Conservation (phyloP, 1,284 basidiomycete species). For the Cryptococcus sp. region DNA sequence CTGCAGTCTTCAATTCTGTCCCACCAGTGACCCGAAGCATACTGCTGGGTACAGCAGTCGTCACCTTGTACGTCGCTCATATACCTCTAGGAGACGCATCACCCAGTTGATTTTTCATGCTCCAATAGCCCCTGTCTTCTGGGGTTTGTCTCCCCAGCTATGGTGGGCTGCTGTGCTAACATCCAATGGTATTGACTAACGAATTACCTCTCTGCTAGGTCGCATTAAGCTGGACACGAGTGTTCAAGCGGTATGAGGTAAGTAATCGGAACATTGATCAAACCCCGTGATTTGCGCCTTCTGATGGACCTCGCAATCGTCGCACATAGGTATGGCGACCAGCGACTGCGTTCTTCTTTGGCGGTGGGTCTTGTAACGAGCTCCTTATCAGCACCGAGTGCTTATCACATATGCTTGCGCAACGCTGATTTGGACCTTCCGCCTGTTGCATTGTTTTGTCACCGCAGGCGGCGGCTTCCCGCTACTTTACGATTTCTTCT, state of each 20-base stretch:
- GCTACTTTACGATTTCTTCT: conserved; percentile 47
- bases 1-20: conserved; percentile 20
- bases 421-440: not conserved
- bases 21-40: conserved; percentile 39
- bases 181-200: not conserved
- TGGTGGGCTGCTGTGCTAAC: conserved; percentile 12
- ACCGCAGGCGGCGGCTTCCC: conserved; percentile 38
- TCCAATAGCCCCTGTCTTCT: conserved; percentile 33
- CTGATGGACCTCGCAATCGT: not conserved
- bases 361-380: conserved; percentile 26
- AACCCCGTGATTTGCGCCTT: not conserved
- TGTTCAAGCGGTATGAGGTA: conserved; percentile 27
- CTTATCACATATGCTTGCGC: not conserved
- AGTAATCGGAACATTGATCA: not conserved
- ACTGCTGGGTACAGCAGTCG: conserved; percentile 23
- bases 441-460: not conserved
- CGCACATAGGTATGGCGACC: conserved; percentile 43
- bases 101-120: too few species aligned
- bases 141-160: conserved; percentile 24
- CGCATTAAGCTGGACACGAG: conserved; percentile 28
- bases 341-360: conserved; percentile 47
- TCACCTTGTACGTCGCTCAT: conserved; percentile 30
- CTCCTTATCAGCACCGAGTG: too few species aligned
- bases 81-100: not conserved
- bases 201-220: conserved; percentile 20